Percentiles rank a stretch among this genome's conserved stretches.
phyloP scores from a whole-genome alignment of 768 basidiomycete genomes.

The Serendipita sp. region DNA sequence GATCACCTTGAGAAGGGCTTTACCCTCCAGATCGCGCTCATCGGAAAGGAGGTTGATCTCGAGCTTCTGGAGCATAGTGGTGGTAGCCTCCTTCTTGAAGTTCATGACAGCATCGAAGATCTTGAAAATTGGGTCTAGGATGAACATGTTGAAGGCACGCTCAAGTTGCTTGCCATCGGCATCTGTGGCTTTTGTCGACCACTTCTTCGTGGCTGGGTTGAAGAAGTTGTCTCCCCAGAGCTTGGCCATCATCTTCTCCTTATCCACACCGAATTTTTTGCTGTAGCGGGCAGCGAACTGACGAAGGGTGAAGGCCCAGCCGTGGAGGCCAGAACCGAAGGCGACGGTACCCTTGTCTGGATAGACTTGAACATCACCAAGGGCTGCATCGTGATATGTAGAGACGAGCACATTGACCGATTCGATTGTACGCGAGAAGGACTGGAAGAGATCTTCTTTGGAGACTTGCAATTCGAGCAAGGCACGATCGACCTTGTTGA shows the following conservation, averaged over 20 bases:
- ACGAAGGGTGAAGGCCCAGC: conserved; percentile 98
- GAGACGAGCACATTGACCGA: conserved; percentile 97
- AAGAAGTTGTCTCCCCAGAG: conserved; percentile 99
- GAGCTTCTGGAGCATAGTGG: conserved; percentile 84
- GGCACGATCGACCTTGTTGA: conserved; percentile 99
- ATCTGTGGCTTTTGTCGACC: conserved; percentile 63
- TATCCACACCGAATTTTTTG: conserved; percentile 98
- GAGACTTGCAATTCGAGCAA: conserved; percentile 93
- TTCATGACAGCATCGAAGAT: conserved; percentile 99
- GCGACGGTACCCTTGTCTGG: conserved; percentile 97
- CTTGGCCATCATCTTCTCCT: conserved; percentile 94
- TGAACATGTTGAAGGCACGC: conserved; percentile 96
- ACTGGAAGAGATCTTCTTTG: conserved; percentile 95
- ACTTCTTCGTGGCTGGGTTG: conserved; percentile 93
- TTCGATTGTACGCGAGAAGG: conserved; percentile 94
- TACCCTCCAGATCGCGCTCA: conserved; percentile 89
- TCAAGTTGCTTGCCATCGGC: conserved; percentile 84
- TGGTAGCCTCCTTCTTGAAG: conserved; percentile 86
- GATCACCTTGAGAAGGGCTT: conserved; percentile 87
- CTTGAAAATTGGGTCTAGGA: conserved; percentile 97
- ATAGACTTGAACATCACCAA: conserved; percentile 98
- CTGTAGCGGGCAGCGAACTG: conserved; percentile 90
- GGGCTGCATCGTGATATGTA: conserved; percentile 83
- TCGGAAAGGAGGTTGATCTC: conserved; percentile 77
- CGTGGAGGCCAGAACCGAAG: conserved; percentile 98